Base-by-base conservation (phyloP, 345 rosid species). In the Acer campestre region DNA sequence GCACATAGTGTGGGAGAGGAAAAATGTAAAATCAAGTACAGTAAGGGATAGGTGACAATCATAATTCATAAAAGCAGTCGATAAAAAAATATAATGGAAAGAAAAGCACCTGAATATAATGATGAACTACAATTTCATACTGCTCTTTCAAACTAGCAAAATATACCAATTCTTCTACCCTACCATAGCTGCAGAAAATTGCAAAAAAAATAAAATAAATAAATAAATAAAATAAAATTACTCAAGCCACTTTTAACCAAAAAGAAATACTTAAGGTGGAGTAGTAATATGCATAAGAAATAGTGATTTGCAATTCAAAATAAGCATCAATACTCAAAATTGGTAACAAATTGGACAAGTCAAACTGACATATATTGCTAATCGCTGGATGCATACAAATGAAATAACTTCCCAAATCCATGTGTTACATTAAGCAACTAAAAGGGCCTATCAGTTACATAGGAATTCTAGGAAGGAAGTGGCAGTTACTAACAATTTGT, bases 61-160 rank as follows among this genome's bases (percentile, higher is more conserved):
- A 66, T 38, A 13, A 65, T 67, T 61, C 17, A 66, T 29, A 13
- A 72, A 16, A 14, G 66, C 27, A 27, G 49, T 10, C 44, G 25
- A 44, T 22, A 17, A 76, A 51, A 61, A 76, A 80, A 75, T 42
- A 51, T 64, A 25, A 22, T 29, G 29, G 75, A 63, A 59, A 64
- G 40, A 67, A 75, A 64, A 72, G 74, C 76, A 96, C 99, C 99
- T 96, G 98, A 74, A 96, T 88, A 77, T 94, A 88, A 80, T 94
- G 88, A 80, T 94, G 97, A 78, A 96, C 82, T 17, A 96, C 98
- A 83, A 94, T 92, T 77, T 92, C 99, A 77, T 92, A 87, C 76
- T 91, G 99, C 86, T 87, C 98, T 90, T 94, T 94, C 83, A 96
- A 84, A 83, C 89, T 88, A 78, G 98, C 99, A 88, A 92, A 96